Base-by-base conservation (phyloP, 2,329 filamentous ascomycete genomes). In the Phialophora expanda region DNA sequence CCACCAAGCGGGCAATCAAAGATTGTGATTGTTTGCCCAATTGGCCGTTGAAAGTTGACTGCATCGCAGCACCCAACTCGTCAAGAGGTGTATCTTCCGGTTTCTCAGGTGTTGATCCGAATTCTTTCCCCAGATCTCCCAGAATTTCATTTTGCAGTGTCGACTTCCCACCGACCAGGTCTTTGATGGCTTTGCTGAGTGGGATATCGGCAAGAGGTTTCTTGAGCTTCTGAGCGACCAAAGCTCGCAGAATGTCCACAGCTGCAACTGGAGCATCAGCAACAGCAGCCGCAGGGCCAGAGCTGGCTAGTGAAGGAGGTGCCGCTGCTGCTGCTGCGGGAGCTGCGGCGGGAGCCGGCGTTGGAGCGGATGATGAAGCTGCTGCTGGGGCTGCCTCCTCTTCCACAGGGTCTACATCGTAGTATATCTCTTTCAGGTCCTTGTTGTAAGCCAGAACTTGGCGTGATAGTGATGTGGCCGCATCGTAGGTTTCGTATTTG, bases 391-490 rank as follows among this genome's bases (percentile, higher is more conserved):
- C 90, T 55, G 90, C 86, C 79, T 98, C 95, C 65, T 99, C 95
- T 75, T 96, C 92, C 32, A 96, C 84, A 0, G 95, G 95, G 76
- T 99, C 95, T 53, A 96, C 93, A 77, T 97, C 94, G 80, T 99
- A 99, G 84, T 99, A 99, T 71, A 99, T 99, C 80, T 99, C 95
- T 79, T 97, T 98, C 64, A 93, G 91, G 76, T 99, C 95, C 81
- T 99, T 99, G 85, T 97, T 98, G 84, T 98, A 99, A 85, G 95
- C 98, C 64, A 99, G 87, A 77, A 99, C 97, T 80, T 98, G 94
- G 78, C 95, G 89, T 82, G 97, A 93, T 51, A 98, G 90, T 7
- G 94, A 97, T 76, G 94, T 94, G 68, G 95, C 95, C 64, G 95
- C 95, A 81, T 99, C 95, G 81, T 97, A 97, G 70, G 94, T 93